Evolutionary conservation across 129 eudicot genomes (phyloP), one percentile per base, ranked within the genome.

Genomic region (Ambrosia trifida): DNA sequence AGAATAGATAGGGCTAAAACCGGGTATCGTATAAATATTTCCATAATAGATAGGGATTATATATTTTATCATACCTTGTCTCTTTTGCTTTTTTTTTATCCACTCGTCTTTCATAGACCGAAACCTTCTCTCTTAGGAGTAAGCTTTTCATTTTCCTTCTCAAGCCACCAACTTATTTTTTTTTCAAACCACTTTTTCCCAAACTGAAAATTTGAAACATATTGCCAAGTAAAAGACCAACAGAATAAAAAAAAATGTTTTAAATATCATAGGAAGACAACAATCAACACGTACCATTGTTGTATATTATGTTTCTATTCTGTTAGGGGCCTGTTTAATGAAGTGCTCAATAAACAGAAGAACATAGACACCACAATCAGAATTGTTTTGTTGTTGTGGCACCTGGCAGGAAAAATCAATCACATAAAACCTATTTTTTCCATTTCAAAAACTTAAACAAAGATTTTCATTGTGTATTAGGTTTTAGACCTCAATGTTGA

Each of bases 121-220:
- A 4, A 4, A 44, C 3, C 7, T 7, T 44, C 58, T 3, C 58
- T 52, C 28, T 52, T 44, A 4, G 49, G 24, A 52, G 58, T 5
- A 52, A n/a, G 24, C 9, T 52, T 52, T 52, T 52, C 20, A 52
- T 52, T 3, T 8, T 52, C 8, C 58, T 52, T 14, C 58, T 52
- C 58, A 52, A 52, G 58, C 28, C 58, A 3, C 58, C 58, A 5
- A 52, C 58, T 52, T 52, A 30, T 52, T 52, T 52, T n/a, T n/a
- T 52, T 30, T 16, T 52, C 4, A 52, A 52, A 52, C 30, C 58
- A 52, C 58, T 52, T 52, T 30, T 52, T 52, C 58, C 58, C 58
- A 52, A 52, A 52, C 58, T 52, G 58, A 52, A 50, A 52, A n/a
- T 52, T 52, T 52, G 58, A 52, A 52, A 52, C 58, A 52, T 52